Percentiles rank a stretch among this genome's conserved stretches.
Conservation (phyloP, 108 stramenopile species). For the Skeletonema costatum region DNA sequence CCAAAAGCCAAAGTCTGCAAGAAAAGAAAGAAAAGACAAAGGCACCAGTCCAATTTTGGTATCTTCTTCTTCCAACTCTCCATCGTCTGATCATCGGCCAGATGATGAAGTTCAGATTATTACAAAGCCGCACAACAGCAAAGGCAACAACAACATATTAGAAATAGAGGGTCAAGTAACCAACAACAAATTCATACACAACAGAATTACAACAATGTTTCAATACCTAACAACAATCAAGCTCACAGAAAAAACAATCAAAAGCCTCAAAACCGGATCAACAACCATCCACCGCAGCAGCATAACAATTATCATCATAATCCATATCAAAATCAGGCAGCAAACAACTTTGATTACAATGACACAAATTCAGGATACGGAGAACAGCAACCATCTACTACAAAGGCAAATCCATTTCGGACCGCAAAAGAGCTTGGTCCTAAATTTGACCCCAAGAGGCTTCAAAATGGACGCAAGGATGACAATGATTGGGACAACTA, state of each 20-base stretch:
- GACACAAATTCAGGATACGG: constrained; percentile 17
- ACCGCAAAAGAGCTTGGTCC: constrained; percentile 58
- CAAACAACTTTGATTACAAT: constrained; percentile 19
- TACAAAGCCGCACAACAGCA: constrained; percentile 3
- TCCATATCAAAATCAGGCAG: constrained; percentile 22
- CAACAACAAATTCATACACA: too few species aligned
- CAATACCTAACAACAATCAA: background rate
- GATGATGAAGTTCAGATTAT: background rate
- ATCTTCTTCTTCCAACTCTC: constrained; percentile 22
- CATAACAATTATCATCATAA: constrained; percentile 12
- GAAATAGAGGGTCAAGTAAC: background rate
- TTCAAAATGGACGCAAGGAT: background rate
- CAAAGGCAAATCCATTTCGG: constrained; percentile 68
- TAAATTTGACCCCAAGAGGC: constrained; percentile 18
- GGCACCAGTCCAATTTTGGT: constrained; percentile 9
- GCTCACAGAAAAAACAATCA: constrained; percentile 8
- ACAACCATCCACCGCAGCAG: constrained; percentile 1
- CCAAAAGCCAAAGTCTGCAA: constrained; percentile 16
- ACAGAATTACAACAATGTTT: background rate
- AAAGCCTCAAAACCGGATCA: background rate
- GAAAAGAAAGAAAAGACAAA: constrained; percentile 17
- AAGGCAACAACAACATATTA: constrained; percentile 12
- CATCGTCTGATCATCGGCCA: constrained; percentile 23
- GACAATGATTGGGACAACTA: constrained; percentile 31
- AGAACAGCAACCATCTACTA: constrained; percentile 1